Base-by-base conservation (phyloP, 352 stramenopile genomes). In the Phytophthora meadii region DNA sequence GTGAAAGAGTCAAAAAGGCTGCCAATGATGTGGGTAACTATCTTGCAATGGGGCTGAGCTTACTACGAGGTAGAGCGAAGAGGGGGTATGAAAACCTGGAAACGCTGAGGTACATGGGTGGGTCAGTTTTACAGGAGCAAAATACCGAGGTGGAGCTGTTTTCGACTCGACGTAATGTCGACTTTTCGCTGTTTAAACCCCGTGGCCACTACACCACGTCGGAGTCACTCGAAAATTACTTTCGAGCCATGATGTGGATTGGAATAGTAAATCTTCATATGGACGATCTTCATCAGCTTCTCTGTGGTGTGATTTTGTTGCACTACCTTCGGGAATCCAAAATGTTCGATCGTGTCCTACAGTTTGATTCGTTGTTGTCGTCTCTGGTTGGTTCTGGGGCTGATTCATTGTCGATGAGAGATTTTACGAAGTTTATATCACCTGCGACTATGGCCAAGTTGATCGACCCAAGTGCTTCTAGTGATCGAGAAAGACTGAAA, bases 181-280 rank as follows among this genome's bases (percentile, higher is more conserved):
- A 75, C 34, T 68, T 75, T 15, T 75, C 67, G 19, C 41, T 54
- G 27, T 72, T 75, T 37, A 73, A 67, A 40, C 53, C 68, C 1
- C 68, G 63, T 1, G 63, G 67, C 27, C 67, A 75, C 27, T 75
- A 75, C 46, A 68, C 61, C 15, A 68, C 65, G 39, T 65, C 62
- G 4, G 30, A 58, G 19, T 5, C 53, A 17, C 34, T 74, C 4
- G 22, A 57, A 46, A 22, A 39, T 12, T 68, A 68, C 56, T 70
- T 74, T 30, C 67, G 52, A 0, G 55, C 61, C 2, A 60, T 74
- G 44, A 71, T 55, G 42, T 74, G 67, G 67, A 32, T 74, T 1
- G 61, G 67, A 1, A 70, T 42, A 14, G 39, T 74, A 15, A 51
- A 68, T 42, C 39, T 70, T 57, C 51, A 51, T 3, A 48, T 71